Conservation (phyloP, 2,329 filamentous ascomycete species). For the Fusarium begoniae region DNA sequence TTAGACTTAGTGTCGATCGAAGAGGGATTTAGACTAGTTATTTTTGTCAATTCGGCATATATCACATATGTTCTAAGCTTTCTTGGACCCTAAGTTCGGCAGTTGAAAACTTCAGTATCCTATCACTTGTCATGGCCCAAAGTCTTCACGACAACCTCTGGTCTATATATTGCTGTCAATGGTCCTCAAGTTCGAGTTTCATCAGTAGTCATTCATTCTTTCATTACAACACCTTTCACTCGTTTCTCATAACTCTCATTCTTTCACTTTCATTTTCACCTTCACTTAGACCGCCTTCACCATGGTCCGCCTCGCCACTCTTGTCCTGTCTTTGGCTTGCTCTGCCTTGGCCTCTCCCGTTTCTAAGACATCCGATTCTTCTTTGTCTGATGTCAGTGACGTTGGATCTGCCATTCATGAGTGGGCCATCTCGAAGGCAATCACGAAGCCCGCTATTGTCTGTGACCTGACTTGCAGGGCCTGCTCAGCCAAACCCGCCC, state of each 20-base stretch:
- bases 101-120: neutral
- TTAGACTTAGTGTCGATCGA: rapidly evolving
- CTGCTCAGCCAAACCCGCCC: neutral
- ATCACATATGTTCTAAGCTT: neutral
- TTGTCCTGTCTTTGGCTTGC: neutral
- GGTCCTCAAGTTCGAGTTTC: rapidly evolving
- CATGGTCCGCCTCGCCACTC: neutral
- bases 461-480: neutral
- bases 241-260: neutral
- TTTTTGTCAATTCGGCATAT: neutral
- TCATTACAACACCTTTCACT: neutral
- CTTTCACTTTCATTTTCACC: neutral
- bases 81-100: neutral
- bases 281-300: neutral
- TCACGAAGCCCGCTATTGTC: neutral
- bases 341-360: neutral
- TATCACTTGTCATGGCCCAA: rapidly evolving
- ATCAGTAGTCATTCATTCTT: neutral
- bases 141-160: neutral
- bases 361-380: neutral
- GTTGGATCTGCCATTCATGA: neutral
- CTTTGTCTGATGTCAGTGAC: neutral
- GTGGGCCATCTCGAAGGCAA: neutral
- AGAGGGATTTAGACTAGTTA: too few species aligned
- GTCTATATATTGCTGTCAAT: neutral